Conservation (phyloP, 495 filamentous ascomycete species). For the Sporormia fimetaria region DNA sequence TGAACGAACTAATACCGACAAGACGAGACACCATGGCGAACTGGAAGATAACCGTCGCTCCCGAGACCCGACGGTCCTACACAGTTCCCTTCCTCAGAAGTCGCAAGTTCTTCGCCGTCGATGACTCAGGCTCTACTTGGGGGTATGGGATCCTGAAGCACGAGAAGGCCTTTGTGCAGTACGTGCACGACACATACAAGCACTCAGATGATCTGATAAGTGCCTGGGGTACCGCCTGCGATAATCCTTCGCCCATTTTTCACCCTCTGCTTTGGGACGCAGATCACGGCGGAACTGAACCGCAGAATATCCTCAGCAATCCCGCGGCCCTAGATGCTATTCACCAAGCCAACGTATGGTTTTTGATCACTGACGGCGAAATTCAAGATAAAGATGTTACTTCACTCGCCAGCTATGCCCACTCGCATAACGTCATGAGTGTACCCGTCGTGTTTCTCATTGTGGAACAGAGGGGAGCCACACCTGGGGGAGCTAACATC, state of each 20-base stretch:
- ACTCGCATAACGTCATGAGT: constrained; percentile 3
- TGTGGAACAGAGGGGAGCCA: constrained; percentile 4
- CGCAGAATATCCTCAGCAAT: constrained; percentile 8
- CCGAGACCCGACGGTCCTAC: no score
- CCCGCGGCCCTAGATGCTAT: constrained; percentile 1
- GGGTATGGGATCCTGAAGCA: not conserved
- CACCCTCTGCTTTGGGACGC: constrained; percentile 2
- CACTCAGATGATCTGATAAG: constrained; percentile 4
- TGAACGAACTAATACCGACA: no score
- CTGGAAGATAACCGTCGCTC: no score
- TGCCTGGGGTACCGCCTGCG: constrained; percentile 13
- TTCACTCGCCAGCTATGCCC: constrained; percentile 7
- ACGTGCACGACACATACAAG: not conserved
- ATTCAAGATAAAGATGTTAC: constrained; percentile 9
- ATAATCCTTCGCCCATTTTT: constrained; percentile 6
- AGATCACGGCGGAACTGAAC: constrained; percentile 6
- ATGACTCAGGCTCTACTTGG: constrained; percentile 13
- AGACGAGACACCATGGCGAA: no score
- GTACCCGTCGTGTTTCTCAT: constrained; percentile 19
- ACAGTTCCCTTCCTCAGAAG: constrained; percentile 6
- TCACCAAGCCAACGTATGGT: constrained; percentile 16
- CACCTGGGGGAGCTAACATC: constrained; percentile 28
- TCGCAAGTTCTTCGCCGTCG: constrained; percentile 16
- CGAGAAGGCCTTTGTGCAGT: constrained; percentile 7
- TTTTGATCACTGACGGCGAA: constrained; percentile 17